These are phyloP conservation scores for Didymosphaeria variabile DNA, from an alignment of 2,329 filamentous ascomycete species.

Conservation along the genomic window DNA sequence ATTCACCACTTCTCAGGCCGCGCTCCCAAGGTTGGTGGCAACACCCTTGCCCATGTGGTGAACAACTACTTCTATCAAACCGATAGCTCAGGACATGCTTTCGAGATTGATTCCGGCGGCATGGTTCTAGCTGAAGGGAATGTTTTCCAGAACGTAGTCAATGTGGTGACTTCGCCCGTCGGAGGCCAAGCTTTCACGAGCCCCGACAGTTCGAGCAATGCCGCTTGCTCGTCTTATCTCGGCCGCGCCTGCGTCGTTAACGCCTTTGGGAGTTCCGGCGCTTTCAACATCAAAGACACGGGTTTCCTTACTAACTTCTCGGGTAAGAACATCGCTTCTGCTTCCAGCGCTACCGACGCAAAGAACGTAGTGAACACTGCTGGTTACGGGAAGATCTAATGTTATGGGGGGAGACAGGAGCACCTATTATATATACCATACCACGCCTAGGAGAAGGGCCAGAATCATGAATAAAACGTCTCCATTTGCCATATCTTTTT, in stretches of 20 bases:
- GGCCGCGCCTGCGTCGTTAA: constrained; percentile 22
- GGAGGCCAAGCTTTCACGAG: constrained; percentile 16
- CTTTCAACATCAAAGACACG: constrained; percentile 15
- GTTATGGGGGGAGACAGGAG: too few relatives aligned
- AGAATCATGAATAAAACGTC: too few relatives aligned
- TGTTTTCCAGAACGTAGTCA: constrained; percentile 23
- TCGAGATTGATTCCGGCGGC: constrained; percentile 20
- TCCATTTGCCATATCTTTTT: too few relatives aligned
- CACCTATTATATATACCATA: too few relatives aligned
- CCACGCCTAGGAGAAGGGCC: too few relatives aligned
- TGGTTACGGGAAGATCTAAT: constrained; percentile 26
- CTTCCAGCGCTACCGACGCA: constrained; percentile 8
- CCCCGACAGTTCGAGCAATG: neutral
- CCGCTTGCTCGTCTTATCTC: constrained; percentile 15
- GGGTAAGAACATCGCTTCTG: constrained; percentile 17
- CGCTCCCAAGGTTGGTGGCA: constrained; percentile 25
- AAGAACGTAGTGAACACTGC: constrained; percentile 17
- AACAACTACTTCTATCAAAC: constrained; percentile 27
- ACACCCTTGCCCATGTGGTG: constrained; percentile 25
- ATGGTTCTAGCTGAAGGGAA: constrained; percentile 27
- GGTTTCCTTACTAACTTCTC: constrained; percentile 19
- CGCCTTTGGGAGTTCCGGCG: constrained; percentile 13
- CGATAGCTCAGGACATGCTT: constrained; percentile 26
- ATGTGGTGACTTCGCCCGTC: constrained; percentile 10
- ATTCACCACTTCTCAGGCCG: constrained; percentile 30